A percentile compares a stretch with the other conserved stretches of the same genome.
Evolutionary conservation across 1,284 basidiomycete species (phyloP).

Genomic region (Albatrellus sp.): DNA sequence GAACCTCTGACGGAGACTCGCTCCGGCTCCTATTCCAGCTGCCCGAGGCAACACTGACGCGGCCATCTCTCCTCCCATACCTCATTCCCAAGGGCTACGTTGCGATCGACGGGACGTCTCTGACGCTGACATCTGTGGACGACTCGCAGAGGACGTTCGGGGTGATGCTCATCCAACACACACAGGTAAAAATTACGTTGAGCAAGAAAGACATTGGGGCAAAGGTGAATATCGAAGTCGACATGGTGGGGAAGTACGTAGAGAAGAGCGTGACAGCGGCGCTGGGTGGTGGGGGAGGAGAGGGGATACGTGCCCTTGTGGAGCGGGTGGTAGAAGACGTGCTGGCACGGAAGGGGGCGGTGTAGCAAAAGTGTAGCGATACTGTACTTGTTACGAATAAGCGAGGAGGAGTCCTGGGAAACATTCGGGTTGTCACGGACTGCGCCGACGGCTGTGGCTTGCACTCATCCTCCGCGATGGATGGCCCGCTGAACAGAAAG

Average conservation of each 20-base stretch:
- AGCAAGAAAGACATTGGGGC: conserved; percentile 65
- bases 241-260: conserved; percentile 86
- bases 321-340: conserved; percentile 64
- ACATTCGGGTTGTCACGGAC: too few species aligned
- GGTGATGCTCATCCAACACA: conserved; percentile 94
- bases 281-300: conserved; percentile 46
- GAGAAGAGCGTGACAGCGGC: conserved; percentile 71
- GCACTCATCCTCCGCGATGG: background rate
- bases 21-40: conserved; percentile 75
- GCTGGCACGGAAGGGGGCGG: conserved; percentile 36
- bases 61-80: conserved; percentile 66
- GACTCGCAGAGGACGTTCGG: conserved; percentile 65
- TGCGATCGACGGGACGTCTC: conserved; percentile 87
- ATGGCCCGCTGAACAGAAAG: conserved; percentile 8
- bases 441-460: too few species aligned
- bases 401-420: conserved; percentile 25
- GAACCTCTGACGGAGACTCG: conserved; percentile 76
- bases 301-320: conserved; percentile 46
- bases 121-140: conserved; percentile 82
- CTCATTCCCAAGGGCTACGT: conserved; percentile 96
- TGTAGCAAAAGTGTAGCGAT: conserved; percentile 14
- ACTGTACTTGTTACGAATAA: conserved; percentile 18
- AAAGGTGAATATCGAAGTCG: conserved; percentile 90
- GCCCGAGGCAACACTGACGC: conserved; percentile 42
- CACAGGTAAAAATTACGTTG: conserved; percentile 82